Conservation (phyloP, 225 moss, liverwort and hornwort species). For the Asterella californica region DNA sequence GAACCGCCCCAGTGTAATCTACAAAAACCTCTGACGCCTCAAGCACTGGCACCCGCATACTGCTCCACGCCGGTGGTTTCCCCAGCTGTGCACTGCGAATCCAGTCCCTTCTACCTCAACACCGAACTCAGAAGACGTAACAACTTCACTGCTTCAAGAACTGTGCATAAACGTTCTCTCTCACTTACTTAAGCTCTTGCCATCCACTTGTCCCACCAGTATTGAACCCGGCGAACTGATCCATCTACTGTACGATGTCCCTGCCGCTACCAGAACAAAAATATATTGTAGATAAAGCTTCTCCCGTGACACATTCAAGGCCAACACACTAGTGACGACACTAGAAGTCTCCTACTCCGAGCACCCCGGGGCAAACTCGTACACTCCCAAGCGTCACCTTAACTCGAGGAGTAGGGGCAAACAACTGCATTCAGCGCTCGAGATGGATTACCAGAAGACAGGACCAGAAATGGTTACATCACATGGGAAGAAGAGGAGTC, state of each 20-base stretch:
- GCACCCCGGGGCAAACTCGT: not conserved
- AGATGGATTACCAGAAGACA: not conserved
- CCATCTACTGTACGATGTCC: slow-evolving; percentile 6
- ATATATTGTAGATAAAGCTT: slow-evolving; percentile 10
- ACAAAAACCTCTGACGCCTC: not conserved
- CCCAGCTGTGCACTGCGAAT: slow-evolving; percentile 1
- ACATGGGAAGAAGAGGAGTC: not conserved
- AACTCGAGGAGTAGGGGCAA: not conserved
- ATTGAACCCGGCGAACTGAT: not conserved
- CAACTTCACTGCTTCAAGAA: not conserved
- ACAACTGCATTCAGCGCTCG: not conserved
- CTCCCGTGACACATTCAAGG: slow-evolving; percentile 13
- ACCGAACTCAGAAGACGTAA: not conserved
- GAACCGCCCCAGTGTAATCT: not conserved
- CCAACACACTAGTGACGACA: not conserved
- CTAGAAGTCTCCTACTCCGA: not conserved
- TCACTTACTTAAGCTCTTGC: not conserved
- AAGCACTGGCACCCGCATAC: not conserved
- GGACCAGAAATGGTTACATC: not conserved
- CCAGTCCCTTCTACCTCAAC: not conserved
- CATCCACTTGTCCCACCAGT: slow-evolving; percentile 10
- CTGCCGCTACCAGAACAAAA: not conserved
- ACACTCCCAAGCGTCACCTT: not conserved
- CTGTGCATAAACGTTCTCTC: not conserved
- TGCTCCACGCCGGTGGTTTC: not conserved